Evolutionary conservation across 2,329 filamentous ascomycete species (phyloP), one percentile per base, ranked within the genome.

Genomic region (Pseudogymnoascus sp.): DNA sequence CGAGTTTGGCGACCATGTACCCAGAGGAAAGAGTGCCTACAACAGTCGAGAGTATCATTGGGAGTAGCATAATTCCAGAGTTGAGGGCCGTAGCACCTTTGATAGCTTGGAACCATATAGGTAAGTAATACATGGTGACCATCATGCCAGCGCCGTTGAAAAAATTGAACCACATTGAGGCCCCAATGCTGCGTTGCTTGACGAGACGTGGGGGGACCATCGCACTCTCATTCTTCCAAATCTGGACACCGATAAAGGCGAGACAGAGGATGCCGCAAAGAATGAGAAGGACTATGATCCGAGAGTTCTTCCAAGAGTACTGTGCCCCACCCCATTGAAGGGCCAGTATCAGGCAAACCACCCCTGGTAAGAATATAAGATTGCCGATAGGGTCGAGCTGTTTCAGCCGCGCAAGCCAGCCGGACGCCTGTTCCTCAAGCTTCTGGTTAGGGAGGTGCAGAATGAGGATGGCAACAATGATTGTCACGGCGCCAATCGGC

Each of bases 31-130:
- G 67, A 5, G 71, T 69, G 30, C 67, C 64, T 8, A 72, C 28
- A 5, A 71, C 68, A 22, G 73, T 65, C n/a, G 64, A 66, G 33
- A 74, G 63, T 39, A 75, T 64, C 38, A 72, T 62, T 3, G 73
- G 72, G n/a, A 75, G 67, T 30, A 73, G 71, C 58, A 71, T 66
- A 59, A 75, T 68, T 38, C 73, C 70, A 25, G 71, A 69, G 55
- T 72, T 80, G 77, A 73, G 67, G 2, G 66, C 63, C 1, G 75
- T 74, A 28, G 75, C 73, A 11, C 72, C 74, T 49, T 76, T 74
- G 64, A 79, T 74, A 5, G 75, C 76, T 60, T 80, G 77, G 68
- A 79, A 79, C 71, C 74, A 79, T 62, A 79, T 76, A 0, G 78
- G 77, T 0, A 79, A 61, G 62, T 75, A 77, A 62, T 75, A 78